phyloP scores from a whole-genome alignment of 768 basidiomycete genomes.

The Tricholoma flavovirens region DNA sequence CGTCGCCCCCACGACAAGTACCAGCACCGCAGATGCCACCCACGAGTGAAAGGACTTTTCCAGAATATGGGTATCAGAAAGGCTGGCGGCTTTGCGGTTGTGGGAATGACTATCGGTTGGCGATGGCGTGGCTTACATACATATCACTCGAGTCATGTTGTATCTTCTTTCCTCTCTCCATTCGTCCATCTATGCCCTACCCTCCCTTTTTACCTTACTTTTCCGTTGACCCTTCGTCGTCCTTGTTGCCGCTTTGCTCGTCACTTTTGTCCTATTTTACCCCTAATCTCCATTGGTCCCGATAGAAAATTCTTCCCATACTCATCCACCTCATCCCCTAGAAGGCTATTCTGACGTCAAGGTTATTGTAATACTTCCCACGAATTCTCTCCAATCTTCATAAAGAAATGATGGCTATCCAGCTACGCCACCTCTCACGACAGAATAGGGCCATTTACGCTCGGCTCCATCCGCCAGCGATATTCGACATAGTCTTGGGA shows the following conservation, averaged over 20 bases:
- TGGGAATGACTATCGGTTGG: not conserved
- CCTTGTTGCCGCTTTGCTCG: not conserved
- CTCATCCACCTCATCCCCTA: not conserved
- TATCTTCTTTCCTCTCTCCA: not conserved
- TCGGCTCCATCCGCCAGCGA: no score
- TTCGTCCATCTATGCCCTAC: not conserved
- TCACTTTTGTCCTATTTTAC: not conserved
- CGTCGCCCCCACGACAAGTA: constrained; percentile 42
- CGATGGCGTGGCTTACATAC: not conserved
- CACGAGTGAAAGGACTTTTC: constrained; percentile 6
- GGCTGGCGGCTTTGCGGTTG: not conserved
- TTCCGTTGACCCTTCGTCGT: not conserved
- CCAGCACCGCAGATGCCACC: constrained; percentile 44
- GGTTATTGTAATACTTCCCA: no score
- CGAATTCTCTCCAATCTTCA: no score
- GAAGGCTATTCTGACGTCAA: no score
- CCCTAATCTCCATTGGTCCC: not conserved
- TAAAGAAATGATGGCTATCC: no score
- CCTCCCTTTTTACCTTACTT: not conserved
- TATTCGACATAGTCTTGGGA: no score
- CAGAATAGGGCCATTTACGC: no score
- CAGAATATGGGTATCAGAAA: not conserved
- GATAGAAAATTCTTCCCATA: not conserved
- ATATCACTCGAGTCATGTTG: not conserved
- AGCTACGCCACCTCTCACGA: no score